Base-by-base conservation (phyloP, 805 yeast species). In the Ogataea ganodermae region DNA sequence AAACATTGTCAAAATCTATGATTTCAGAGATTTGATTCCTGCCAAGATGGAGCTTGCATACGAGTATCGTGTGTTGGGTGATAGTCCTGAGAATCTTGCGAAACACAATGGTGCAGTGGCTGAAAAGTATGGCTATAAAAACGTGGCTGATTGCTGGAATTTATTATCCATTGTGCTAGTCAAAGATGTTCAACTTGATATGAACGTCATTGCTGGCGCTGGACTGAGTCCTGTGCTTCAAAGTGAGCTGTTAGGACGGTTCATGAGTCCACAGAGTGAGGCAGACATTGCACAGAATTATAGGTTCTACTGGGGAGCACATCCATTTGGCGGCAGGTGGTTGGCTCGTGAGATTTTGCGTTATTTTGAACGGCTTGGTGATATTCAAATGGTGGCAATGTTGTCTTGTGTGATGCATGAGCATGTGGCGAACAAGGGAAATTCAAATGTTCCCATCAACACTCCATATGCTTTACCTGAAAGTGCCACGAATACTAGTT, bases 301-400 rank as follows among this genome's bases (percentile, higher is more conserved):
- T 42, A 48, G 66, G 18, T 78, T 80, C 50, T 78, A 75, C 48
- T 91, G 97, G 97, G 92, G 92, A 0, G 67, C 77, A 4, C 95
- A 88, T 62, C 91, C 90, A 0, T 78, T 84, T 62, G 96, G 96
- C 1, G 74, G 81, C 32, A 56, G 73, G 10, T 80, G 89, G 86
- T 68, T 89, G 18, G 73, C 89, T 0, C 73, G 73, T 21, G 79
- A 80, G 49, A 70, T 89, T 32, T 72, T 91, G 59, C 60, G 63
- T 1, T 83, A 84, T 56, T 89, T 83, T 60, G 94, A 84, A 56
- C 67, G 58, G 27, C 60, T 72, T 35, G 81, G 83, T 1, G 85
- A 92, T 58, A 67, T 89, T 22, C 97, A 92, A 63, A 89, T 92
- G 96, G 69, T 91, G 20, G 96, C 96, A 1, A 86, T 88, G 89